phyloP scores from a whole-genome alignment of 768 basidiomycete species.

The Phanerodontia chrysosporium region DNA sequence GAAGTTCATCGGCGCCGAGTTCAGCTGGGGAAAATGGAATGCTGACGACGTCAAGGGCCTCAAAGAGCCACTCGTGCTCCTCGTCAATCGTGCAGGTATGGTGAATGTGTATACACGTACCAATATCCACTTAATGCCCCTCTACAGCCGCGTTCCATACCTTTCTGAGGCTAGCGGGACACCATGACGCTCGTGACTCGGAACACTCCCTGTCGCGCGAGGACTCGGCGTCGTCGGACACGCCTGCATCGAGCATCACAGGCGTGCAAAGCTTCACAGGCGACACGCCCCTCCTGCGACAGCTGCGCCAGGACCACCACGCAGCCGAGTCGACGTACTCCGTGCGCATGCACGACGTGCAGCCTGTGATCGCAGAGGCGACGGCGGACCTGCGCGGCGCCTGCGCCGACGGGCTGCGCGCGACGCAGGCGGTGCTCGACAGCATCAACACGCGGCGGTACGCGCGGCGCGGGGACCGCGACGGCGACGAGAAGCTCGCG shows the following conservation, averaged over 20 bases:
- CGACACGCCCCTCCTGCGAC: conserved; percentile 35
- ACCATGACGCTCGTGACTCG: conserved; percentile 2
- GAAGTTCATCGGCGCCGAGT: conserved; percentile 38
- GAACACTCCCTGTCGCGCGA: conserved; percentile 10
- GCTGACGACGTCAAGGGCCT: conserved; percentile 37
- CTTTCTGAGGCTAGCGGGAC: conserved; percentile 27
- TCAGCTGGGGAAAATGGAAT: conserved; percentile 43
- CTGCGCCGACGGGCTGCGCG: conserved; percentile 22
- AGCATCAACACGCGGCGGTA: conserved; percentile 34
- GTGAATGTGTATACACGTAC: background rate
- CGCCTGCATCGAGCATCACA: background rate
- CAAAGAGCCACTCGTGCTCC: conserved; percentile 29
- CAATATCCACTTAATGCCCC: background rate
- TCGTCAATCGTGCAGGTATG: conserved; percentile 35
- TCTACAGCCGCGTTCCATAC: conserved; percentile 29
- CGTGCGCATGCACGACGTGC: conserved; percentile 30
- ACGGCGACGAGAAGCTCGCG: conserved; percentile 16
- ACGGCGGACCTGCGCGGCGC: conserved; percentile 34
- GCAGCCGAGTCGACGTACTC: conserved; percentile 25
- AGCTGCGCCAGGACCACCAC: conserved; percentile 25
- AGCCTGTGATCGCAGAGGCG: conserved; percentile 31
- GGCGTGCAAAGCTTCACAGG: conserved; percentile 16
- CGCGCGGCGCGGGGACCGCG: conserved; percentile 16
- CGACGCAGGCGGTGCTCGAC: conserved; percentile 23
- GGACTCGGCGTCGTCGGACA: conserved; percentile 6